Percentiles rank a stretch among this genome's conserved stretches.
phyloP scores from a whole-genome alignment of 176 grass and related monocot species.

The Pharus latifolius region DNA sequence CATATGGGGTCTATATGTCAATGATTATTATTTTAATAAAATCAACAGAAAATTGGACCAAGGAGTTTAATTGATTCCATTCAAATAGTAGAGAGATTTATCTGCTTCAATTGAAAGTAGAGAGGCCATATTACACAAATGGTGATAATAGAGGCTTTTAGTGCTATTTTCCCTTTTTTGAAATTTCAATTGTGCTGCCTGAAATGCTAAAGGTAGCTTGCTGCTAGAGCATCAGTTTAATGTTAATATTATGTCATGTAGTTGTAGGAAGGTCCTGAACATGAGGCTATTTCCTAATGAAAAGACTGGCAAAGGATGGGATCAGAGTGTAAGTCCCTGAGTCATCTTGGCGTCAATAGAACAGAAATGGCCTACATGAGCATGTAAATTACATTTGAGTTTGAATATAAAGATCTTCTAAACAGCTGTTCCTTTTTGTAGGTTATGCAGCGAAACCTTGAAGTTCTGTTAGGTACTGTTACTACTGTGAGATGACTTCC shows the following conservation, averaged over 20 bases:
- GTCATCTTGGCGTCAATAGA: background rate
- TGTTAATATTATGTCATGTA: conserved; percentile 22
- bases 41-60: too few relatives aligned
- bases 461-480: conserved; percentile 65
- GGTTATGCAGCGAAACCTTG: conserved; percentile 74
- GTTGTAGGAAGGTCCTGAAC: conserved; percentile 83
- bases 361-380: background rate
- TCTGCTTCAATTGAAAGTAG: too few relatives aligned
- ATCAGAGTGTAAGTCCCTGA: conserved; percentile 62
- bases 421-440: conserved; percentile 11
- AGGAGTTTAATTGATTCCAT: too few relatives aligned
- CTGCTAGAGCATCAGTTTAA: background rate
- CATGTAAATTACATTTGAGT: background rate
- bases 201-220: background rate
- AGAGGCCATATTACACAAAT: too few relatives aligned
- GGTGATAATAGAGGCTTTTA: too few relatives aligned
- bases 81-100: too few relatives aligned
- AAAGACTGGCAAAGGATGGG: conserved; percentile 76
- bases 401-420: background rate
- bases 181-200: background rate
- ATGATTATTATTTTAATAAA: too few relatives aligned
- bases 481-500: conserved; percentile 27
- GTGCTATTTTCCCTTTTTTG: too few relatives aligned
- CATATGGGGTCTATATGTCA: too few relatives aligned
- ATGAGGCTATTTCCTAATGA: conserved; percentile 88